Base-by-base conservation (phyloP, 2,329 filamentous ascomycete species). In the Plectosphaerella sp. region DNA sequence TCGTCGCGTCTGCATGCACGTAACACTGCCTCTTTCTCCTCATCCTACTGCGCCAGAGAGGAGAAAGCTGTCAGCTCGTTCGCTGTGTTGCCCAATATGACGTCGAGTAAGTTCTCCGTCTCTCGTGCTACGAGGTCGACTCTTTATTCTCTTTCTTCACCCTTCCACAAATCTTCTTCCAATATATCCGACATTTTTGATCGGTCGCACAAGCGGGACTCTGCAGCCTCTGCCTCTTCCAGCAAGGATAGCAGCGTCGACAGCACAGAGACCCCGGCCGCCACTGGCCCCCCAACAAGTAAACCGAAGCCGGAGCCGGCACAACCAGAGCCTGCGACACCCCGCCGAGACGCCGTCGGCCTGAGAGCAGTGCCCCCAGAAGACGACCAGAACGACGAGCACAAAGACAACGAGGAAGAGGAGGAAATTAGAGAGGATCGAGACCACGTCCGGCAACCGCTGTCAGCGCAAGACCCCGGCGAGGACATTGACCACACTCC, bases 91-190 rank as follows among this genome's bases (percentile, higher is more conserved):
- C 67, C 67, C 67, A 69, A 61, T 59, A 75, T 75, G 72, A 68
- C 72, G 64, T 73, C 72, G 61, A 70, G 69, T 71, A 76, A 74
- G 71, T 74, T 57, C 45, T 55, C 55, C 48, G 51, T 53, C 45
- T 57, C 47, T 60, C 64, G 69, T 63, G 65, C 67, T 50, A 64
- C 66, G 53, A 59, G 67, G 50, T 62, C 73, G 57, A 63, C 67
- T 58, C 64, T 67, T 59, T 67, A 43, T 49, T 49, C 48, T 53
- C 55, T 72, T 61, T 64, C 63, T 56, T 60, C 62, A 52, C 54
- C 67, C 45, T 54, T 51, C 36, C 50, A 51, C 43, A 51, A 49
- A 35, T 57, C 55, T 35, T 49, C 51, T 49, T 42, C 50, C 47
- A 56, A 56, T 41, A 39, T 56, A 33, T 42, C 47, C 43, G 50